Base-by-base conservation (phyloP, 1,139 yeast species). In the Meyerozyma elateridarum region DNA sequence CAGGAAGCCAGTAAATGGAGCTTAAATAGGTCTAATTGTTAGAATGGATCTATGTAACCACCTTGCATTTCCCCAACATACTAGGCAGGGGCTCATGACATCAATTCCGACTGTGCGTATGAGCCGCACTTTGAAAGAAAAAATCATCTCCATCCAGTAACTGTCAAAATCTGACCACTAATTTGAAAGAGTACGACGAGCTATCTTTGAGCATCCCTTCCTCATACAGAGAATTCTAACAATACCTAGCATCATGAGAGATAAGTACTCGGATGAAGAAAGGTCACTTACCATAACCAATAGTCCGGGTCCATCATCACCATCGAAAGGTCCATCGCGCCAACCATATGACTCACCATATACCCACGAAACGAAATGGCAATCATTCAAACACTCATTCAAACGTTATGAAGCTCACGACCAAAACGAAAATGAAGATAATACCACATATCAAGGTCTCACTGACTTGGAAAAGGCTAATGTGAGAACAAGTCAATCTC, bases 311-410 rank as follows among this genome's bases (percentile, higher is more conserved):
- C n/a, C n/a, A n/a, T n/a, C n/a, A n/a, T n/a, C 25, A 22, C 22
- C 18, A 14, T 19, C 25, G 14, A 13, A 24, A 5, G 26, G 20
- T 17, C 11, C 14, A 20, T 20, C 25, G 12, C 17, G 30, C 24
- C 15, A 22, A 17, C 15, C 28, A 11, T 24, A 33, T 28, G 32
- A 29, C 15, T 19, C 19, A 14, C 17, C 22, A 14, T 20, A n/a
- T 20, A 9, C 9, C 18, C 5, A 13, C 22, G 15, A 22, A 11
- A 48, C 52, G 16, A 58, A 51, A 51, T 64, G 70, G 70, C 61
- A 53, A 36, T 40, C 49, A 11, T 65, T 66, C 41, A 54, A 58
- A 35, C 68, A 66, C 39, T 63, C 70, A 4, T 65, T 66, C 48
- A 64, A 56, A 38, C 51, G 63, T 18, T 54, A 54, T n/a, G 39